Percentiles rank a stretch among this genome's conserved stretches.
phyloP scores from a whole-genome alignment of 768 basidiomycete genomes.

The Sistotremastrum suecicum region DNA sequence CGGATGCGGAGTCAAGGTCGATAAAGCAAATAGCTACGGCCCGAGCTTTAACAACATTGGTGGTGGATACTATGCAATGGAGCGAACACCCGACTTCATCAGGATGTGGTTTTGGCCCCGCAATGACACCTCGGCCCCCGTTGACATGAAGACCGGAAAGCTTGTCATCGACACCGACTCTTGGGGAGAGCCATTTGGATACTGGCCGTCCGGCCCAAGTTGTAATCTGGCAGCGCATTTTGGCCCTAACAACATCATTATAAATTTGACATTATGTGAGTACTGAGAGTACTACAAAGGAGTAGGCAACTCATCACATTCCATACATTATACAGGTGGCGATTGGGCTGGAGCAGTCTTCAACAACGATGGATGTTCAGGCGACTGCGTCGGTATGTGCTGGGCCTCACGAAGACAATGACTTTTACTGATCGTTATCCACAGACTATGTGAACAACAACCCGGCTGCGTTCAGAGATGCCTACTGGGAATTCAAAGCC shows the following conservation, averaged over 20 bases:
- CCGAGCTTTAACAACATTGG: slow-evolving; percentile 31
- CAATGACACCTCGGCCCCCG: slow-evolving; percentile 28
- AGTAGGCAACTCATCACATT: too few relatives aligned
- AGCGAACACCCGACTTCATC: slow-evolving; percentile 30
- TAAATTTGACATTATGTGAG: slow-evolving; percentile 44
- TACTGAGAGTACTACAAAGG: background rate
- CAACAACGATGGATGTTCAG: slow-evolving; percentile 24
- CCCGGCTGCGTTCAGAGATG: slow-evolving; percentile 41
- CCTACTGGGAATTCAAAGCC: slow-evolving; percentile 59
- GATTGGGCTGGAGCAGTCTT: slow-evolving; percentile 39
- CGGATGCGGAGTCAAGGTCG: slow-evolving; percentile 43
- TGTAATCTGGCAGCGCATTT: slow-evolving; percentile 44
- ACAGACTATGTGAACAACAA: slow-evolving; percentile 36
- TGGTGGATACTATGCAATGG: slow-evolving; percentile 51
- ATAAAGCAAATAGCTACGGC: slow-evolving; percentile 29
- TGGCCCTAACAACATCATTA: slow-evolving; percentile 36
- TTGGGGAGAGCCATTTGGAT: slow-evolving; percentile 36
- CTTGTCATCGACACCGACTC: background rate
- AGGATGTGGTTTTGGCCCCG: slow-evolving; percentile 52
- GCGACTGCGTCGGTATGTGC: slow-evolving; percentile 4
- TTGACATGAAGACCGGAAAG: slow-evolving; percentile 18
- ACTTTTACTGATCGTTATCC: slow-evolving; percentile 11
- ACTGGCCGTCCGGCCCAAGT: slow-evolving; percentile 27
- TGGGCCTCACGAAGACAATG: slow-evolving; percentile 31
- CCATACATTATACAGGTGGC: slow-evolving; percentile 12